Percentiles rank a stretch among this genome's conserved stretches.
Evolutionary conservation across 1,284 basidiomycete genomes (phyloP).

Genomic region (Agroathelia rolfsii): DNA sequence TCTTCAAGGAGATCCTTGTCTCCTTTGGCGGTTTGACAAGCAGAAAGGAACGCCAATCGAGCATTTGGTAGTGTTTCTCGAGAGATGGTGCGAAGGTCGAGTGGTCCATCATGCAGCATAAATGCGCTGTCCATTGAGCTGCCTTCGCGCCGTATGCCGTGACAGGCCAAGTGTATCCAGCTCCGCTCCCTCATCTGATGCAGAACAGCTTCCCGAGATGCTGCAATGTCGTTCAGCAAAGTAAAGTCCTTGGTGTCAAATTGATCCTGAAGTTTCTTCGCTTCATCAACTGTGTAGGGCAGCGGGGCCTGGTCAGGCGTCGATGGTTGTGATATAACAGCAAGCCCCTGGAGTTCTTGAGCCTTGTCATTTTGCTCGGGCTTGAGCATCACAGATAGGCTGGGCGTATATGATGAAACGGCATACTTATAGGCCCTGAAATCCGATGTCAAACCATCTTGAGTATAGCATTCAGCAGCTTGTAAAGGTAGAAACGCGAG

Average conservation of each 20-base stretch:
- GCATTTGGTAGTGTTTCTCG: conserved; percentile 16
- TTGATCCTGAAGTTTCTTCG: too few relatives aligned
- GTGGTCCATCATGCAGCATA: conserved; percentile 13
- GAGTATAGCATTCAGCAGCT: conserved; percentile 22
- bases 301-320: too few relatives aligned
- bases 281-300: too few relatives aligned
- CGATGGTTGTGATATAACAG: too few relatives aligned
- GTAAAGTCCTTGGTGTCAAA: too few relatives aligned
- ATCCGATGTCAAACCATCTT: conserved; percentile 1
- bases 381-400: conserved; percentile 24
- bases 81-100: conserved; percentile 20
- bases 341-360: too few relatives aligned
- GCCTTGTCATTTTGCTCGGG: too few relatives aligned
- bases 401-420: conserved; percentile 29
- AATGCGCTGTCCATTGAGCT: conserved; percentile 19
- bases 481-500: conserved; percentile 23
- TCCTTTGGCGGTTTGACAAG: conserved; percentile 19
- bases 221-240: conserved; percentile 12
- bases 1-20: conserved; percentile 20
- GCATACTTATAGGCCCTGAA: conserved; percentile 11
- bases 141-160: conserved; percentile 8
- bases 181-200: conserved; percentile 13
- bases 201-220: conserved; percentile 9
- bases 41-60: conserved; percentile 27
- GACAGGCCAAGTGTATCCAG: conserved; percentile 20